A percentile compares a stretch with the other conserved stretches of the same genome.
phyloP scores from a whole-genome alignment of 768 basidiomycete species.

The Peribolospora baueri region DNA sequence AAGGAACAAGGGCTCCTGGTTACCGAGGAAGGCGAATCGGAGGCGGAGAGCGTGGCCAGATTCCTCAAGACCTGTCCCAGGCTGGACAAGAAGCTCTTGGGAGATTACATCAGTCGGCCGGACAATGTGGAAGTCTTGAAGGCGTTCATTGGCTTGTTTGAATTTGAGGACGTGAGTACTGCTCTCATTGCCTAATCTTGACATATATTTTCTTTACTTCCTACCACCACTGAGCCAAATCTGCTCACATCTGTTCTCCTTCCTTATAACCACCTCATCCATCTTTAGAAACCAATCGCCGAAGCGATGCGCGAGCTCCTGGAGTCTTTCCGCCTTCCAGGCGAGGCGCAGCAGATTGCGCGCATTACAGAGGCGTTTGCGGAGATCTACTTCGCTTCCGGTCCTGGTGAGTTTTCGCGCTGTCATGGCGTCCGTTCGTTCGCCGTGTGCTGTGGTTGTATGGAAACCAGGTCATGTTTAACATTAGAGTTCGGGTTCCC shows the following conservation, averaged over 20 bases:
- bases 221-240: background rate
- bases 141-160: conserved; percentile 66
- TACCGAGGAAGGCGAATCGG: conserved; percentile 13
- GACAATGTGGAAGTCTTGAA: conserved; percentile 64
- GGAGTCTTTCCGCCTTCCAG: conserved; percentile 79
- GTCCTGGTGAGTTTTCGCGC: conserved; percentile 34
- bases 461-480: background rate
- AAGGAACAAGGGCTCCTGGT: conserved; percentile 73
- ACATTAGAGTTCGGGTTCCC: no score
- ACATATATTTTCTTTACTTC: background rate
- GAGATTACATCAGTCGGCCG: conserved; percentile 73
- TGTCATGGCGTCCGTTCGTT: background rate
- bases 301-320: conserved; percentile 89
- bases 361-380: conserved; percentile 91
- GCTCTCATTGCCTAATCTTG: background rate
- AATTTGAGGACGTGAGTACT: conserved; percentile 57
- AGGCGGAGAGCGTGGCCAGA: conserved; percentile 38
- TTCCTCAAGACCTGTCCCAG: conserved; percentile 65
- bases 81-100: conserved; percentile 76
- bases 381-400: conserved; percentile 59
- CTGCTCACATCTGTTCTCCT: background rate
- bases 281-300: conserved; percentile 58
- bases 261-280: background rate
- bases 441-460: background rate
- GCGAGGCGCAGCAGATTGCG: conserved; percentile 78